These are phyloP conservation scores for Porodaedalea pini DNA, from an alignment of 1,284 basidiomycete genomes.

Conservation along the genomic window DNA sequence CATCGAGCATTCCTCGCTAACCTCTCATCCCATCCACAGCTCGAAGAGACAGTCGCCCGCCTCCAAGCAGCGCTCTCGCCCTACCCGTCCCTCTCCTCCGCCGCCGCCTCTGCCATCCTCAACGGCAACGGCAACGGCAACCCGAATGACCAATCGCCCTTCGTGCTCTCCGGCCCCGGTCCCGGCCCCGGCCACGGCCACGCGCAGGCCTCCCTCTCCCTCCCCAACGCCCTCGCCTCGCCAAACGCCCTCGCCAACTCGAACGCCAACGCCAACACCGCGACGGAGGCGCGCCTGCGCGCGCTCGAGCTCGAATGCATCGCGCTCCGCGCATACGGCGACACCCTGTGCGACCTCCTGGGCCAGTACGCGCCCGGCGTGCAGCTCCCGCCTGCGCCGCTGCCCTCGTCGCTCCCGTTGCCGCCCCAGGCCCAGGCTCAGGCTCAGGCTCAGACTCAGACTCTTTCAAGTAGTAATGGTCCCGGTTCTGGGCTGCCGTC, in stretches of 20 bases:
- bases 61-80: conserved; percentile 58
- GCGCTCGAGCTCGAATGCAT: conserved; percentile 1
- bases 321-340: conserved; percentile 1
- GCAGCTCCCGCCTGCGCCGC: neutral
- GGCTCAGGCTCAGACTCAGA: too few species aligned
- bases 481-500: neutral
- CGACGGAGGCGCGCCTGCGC: conserved; percentile 2
- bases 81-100: neutral
- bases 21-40: conserved; percentile 37
- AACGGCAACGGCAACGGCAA: neutral
- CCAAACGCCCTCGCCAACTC: neutral
- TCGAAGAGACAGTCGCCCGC: conserved; percentile 78
- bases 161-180: neutral
- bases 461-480: too few species aligned
- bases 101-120: neutral
- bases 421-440: too few species aligned
- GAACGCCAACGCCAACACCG: neutral
- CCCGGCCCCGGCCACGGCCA: too few species aligned
- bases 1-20: conserved; percentile 6
- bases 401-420: neutral
- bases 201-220: too few species aligned
- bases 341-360: neutral
- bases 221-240: neutral
- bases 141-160: neutral
- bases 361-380: neutral